phyloP scores from a whole-genome alignment of 2,329 filamentous ascomycete species.

The Biscogniauxia sp. region DNA sequence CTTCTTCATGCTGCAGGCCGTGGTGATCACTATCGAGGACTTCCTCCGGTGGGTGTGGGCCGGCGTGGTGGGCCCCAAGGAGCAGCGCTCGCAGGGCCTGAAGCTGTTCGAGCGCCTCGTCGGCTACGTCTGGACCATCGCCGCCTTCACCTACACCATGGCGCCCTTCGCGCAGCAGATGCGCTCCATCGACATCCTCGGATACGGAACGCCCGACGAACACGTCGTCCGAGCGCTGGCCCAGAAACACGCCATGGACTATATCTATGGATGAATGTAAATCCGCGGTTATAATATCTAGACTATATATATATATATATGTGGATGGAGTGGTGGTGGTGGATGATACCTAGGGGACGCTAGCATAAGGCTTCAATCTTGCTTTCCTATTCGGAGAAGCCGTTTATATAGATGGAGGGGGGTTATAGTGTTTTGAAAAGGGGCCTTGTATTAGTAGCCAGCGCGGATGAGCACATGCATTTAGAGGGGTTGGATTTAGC shows the following conservation, averaged over 20 bases:
- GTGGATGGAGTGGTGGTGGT: no score
- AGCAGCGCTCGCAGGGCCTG: neutral
- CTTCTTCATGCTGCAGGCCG: constrained; percentile 20
- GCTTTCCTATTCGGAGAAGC: no score
- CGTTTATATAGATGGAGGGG: no score
- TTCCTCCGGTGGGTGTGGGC: constrained; percentile 13
- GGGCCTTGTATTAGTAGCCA: no score
- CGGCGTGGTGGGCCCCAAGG: constrained; percentile 2
- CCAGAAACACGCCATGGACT: neutral
- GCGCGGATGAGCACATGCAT: no score
- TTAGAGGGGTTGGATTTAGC: no score
- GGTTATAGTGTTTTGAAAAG: no score
- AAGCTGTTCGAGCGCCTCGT: constrained; percentile 5
- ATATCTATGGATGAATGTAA: neutral
- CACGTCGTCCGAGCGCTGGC: neutral
- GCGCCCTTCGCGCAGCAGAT: constrained; percentile 3
- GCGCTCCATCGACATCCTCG: neutral
- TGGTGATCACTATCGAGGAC: constrained; percentile 19
- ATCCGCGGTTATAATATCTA: no score
- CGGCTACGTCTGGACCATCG: constrained; percentile 14
- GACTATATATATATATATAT: no score
- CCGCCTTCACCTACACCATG: constrained; percentile 12
- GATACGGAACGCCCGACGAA: neutral
- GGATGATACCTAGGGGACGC: no score
- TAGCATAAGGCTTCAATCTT: no score